phyloP scores from a whole-genome alignment of 2,329 filamentous ascomycete genomes.

The Ophiostoma piceae region DNA sequence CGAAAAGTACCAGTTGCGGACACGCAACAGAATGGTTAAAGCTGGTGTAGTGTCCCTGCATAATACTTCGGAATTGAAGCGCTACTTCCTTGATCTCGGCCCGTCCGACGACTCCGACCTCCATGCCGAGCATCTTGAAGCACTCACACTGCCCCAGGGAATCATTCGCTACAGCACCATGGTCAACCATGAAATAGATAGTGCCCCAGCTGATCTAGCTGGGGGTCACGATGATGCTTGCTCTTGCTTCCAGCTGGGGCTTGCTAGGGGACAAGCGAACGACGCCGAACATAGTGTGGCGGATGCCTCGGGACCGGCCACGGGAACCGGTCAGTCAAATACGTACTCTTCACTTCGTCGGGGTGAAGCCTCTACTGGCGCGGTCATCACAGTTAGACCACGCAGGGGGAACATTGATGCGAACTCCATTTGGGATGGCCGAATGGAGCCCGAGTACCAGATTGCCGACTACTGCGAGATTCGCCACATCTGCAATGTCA shows the following conservation, averaged over 20 bases:
- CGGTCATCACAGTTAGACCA: background rate
- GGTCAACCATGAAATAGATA: background rate
- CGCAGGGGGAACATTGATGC: background rate
- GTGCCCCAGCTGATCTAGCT: background rate
- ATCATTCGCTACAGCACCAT: slow-evolving; percentile 26
- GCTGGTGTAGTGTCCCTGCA: background rate
- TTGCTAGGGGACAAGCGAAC: background rate
- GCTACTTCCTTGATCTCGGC: slow-evolving; percentile 29
- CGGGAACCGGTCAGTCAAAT: background rate
- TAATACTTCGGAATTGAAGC: slow-evolving; percentile 12
- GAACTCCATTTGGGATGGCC: slow-evolving; percentile 21
- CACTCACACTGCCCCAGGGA: slow-evolving; percentile 26
- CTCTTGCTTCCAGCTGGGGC: background rate
- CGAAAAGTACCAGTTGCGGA: background rate
- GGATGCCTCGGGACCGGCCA: background rate
- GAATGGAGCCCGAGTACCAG: slow-evolving; percentile 33
- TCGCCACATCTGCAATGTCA: slow-evolving; percentile 59
- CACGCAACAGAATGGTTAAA: background rate
- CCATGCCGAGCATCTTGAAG: slow-evolving; percentile 26
- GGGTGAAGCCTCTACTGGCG: background rate
- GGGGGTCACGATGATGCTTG: background rate
- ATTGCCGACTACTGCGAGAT: slow-evolving; percentile 58
- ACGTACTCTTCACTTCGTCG: background rate
- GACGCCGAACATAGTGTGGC: background rate
- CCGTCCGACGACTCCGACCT: slow-evolving; percentile 25